Conservation (phyloP, 345 rosid genomes). For the Aegle marmelos region DNA sequence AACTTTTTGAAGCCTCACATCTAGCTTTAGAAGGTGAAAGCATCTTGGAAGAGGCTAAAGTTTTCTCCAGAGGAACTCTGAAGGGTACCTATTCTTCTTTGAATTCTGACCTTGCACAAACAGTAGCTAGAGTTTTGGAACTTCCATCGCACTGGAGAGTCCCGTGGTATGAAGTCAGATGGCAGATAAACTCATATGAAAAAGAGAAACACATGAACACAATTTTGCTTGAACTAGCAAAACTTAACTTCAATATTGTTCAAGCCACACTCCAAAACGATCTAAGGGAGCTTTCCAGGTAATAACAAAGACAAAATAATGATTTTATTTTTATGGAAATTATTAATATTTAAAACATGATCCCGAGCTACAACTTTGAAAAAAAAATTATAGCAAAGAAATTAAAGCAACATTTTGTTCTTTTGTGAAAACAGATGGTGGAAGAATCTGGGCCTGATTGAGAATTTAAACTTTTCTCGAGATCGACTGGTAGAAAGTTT, state of each 20-base stretch:
- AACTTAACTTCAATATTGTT: slow-evolving; percentile 41
- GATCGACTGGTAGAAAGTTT: slow-evolving; percentile 51
- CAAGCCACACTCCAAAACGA: slow-evolving; percentile 49
- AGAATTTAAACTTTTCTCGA: slow-evolving; percentile 39
- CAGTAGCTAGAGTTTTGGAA: slow-evolving; percentile 30
- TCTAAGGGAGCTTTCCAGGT: slow-evolving; percentile 42
- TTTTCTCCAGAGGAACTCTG: slow-evolving; percentile 17
- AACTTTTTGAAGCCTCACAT: slow-evolving; percentile 49
- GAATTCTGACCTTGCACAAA: slow-evolving; percentile 10
- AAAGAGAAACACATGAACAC: background rate
- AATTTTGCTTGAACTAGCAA: slow-evolving; percentile 31
- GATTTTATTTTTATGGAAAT: no score
- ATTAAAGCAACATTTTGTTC: background rate
- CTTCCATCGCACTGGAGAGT: slow-evolving; percentile 43
- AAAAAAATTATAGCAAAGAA: no score
- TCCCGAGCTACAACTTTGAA: no score
- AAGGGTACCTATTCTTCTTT: background rate
- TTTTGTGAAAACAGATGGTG: slow-evolving; percentile 43
- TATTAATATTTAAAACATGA: no score
- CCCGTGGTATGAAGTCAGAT: slow-evolving; percentile 45
- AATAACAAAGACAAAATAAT: background rate
- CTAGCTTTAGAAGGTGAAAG: slow-evolving; percentile 33
- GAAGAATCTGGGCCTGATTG: slow-evolving; percentile 36
- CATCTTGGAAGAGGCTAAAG: slow-evolving; percentile 27
- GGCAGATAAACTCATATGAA: slow-evolving; percentile 33